Evolutionary conservation across 164 flowering plant species (phyloP), one percentile per base, ranked within the genome.

Genomic region (Chimonanthus salicifolius): DNA sequence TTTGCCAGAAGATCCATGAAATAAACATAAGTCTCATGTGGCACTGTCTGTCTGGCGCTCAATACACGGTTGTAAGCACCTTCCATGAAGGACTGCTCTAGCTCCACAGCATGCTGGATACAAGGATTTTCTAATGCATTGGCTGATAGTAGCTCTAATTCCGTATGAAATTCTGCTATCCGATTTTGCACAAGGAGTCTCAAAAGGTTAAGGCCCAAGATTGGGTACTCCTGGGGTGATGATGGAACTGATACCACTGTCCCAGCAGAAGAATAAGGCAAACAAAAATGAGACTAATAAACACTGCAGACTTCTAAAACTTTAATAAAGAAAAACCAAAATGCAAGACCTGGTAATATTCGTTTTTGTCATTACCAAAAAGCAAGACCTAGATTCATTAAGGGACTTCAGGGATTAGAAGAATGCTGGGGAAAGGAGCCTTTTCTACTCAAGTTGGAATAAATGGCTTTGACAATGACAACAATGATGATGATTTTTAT

Each of bases 31-130:
- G 86, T 85, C 70, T 88, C 88, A 74, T 89, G 87, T 16, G 96
- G 96, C 21, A 88, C 90, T 7, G 87, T 80, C 78, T 87, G 90
- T 69, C 85, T 86, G 54, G 93, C 93, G 78, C 81, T 86, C 85
- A 90, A 78, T 18, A 89, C 95, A 71, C 88, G 91, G 81, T 92
- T 88, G 80, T 89, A 90, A n/a, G 92, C 93, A 33, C 97, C 97
- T 82, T 92, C 94, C 97, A 92, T 90, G 84, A 92, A 92, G 33
- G 95, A 92, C 73, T 92, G 94, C 81, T 92, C 95, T 75, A 92
- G 74, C 78, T 90, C 94, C 62, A 92, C 92, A 18, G 95, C 97
- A 79, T 92, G 93, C 80, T 83, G 89, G 74, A 92, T 92, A 84
- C 92, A 92, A 72, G 89, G 86, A 71, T 92, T 86, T 76, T 88